phyloP scores from a whole-genome alignment of 768 basidiomycete genomes.

The Auricularia cornea region DNA sequence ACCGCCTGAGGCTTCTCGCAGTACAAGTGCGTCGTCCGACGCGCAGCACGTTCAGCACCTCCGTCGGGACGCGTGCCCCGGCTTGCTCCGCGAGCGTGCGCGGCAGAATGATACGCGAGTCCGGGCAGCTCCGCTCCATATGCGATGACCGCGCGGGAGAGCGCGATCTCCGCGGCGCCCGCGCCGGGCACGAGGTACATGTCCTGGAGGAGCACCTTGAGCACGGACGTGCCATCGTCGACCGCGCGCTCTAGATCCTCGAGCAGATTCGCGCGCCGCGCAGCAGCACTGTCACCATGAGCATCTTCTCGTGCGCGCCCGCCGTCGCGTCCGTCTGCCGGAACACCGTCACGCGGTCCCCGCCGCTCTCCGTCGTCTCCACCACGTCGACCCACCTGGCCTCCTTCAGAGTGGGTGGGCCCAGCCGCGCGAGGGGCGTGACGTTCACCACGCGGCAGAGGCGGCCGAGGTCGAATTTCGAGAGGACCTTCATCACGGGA shows the following conservation, averaged over 20 bases:
- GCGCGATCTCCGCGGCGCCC: slow-evolving; percentile 88
- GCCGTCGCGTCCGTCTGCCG: slow-evolving; percentile 53
- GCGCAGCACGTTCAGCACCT: slow-evolving; percentile 81
- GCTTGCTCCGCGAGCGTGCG: slow-evolving; percentile 93
- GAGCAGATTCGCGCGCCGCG: slow-evolving; percentile 89
- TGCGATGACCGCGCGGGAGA: slow-evolving; percentile 70
- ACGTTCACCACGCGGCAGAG: slow-evolving; percentile 93
- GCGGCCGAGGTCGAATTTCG: slow-evolving; percentile 94
- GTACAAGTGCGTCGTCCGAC: slow-evolving; percentile 78
- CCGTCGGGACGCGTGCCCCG: slow-evolving; percentile 82
- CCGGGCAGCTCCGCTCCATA: slow-evolving; percentile 88
- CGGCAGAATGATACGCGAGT: slow-evolving; percentile 84
- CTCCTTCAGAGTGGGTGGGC: slow-evolving; percentile 93
- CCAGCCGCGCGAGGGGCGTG: slow-evolving; percentile 93
- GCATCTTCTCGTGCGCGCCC: slow-evolving; percentile 55
- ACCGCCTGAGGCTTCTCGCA: too few relatives aligned
- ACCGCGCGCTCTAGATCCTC: slow-evolving; percentile 96
- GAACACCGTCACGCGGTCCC: slow-evolving; percentile 95
- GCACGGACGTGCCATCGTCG: slow-evolving; percentile 94
- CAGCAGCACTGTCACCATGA: slow-evolving; percentile 89
- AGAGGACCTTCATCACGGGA: slow-evolving; percentile 94
- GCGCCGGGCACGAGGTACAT: slow-evolving; percentile 86
- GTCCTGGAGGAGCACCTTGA: slow-evolving; percentile 89
- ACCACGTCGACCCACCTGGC: slow-evolving; percentile 90
- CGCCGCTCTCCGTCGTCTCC: slow-evolving; percentile 93